phyloP scores from a whole-genome alignment of 306 rosid genomes.

The Sechiopsis laciniata region DNA sequence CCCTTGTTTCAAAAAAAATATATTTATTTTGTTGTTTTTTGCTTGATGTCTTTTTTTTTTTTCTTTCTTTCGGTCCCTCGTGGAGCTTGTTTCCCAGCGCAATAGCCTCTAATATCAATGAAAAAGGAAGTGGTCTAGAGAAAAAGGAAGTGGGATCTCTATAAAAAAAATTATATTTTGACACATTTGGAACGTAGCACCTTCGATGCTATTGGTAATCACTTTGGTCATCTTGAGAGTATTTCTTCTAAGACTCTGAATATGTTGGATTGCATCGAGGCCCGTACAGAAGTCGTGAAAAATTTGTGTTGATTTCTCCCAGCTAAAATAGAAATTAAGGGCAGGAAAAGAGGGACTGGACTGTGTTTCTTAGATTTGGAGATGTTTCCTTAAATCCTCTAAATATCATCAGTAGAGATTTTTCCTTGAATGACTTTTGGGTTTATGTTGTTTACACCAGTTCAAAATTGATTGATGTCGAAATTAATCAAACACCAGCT shows the following conservation, averaged over 20 bases:
- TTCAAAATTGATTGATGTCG: background rate
- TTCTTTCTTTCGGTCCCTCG: too few species aligned
- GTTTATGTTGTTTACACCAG: background rate
- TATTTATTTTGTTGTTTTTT: too few species aligned
- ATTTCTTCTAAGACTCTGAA: background rate
- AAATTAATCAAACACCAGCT: background rate
- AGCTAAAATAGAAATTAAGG: background rate
- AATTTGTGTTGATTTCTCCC: background rate
- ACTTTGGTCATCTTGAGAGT: background rate
- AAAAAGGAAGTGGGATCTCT: background rate
- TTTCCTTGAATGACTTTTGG: background rate
- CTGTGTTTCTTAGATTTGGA: background rate
- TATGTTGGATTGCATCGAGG: background rate
- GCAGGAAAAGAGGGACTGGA: background rate
- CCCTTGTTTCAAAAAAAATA: too few species aligned
- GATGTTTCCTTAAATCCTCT: background rate
- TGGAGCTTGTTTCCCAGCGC: too few species aligned
- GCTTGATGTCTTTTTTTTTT: too few species aligned
- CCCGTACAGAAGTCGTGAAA: background rate
- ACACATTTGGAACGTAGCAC: background rate
- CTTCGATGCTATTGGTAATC: background rate
- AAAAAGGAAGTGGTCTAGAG: too few species aligned
- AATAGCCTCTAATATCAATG: too few species aligned
- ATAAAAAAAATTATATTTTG: background rate
- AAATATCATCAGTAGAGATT: background rate